These are phyloP conservation scores for Clavispora asparagi DNA, from an alignment of 805 yeast genomes.

Conservation along the genomic window DNA sequence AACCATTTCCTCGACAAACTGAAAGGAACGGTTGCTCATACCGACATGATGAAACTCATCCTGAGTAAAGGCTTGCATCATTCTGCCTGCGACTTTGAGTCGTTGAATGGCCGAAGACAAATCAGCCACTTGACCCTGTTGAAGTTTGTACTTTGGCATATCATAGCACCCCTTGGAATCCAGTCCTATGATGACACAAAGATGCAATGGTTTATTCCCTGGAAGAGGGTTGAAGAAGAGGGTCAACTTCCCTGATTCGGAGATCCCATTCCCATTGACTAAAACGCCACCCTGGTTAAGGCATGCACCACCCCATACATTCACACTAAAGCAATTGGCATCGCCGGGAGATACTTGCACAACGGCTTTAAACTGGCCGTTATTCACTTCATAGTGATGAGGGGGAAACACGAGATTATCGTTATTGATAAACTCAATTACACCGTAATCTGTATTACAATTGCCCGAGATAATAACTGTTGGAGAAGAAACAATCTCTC, in stretches of 20 bases:
- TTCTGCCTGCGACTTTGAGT: conserved; percentile 73
- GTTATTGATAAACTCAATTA: conserved; percentile 30
- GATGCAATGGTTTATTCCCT: conserved; percentile 72
- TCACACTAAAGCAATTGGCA: conserved; percentile 48
- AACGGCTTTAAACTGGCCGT: conserved; percentile 69
- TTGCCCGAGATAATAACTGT: conserved; percentile 32
- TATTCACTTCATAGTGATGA: conserved; percentile 61
- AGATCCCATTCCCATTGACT: conserved; percentile 8
- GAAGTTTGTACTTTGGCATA: conserved; percentile 48
- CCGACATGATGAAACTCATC: conserved; percentile 83
- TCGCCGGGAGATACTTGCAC: conserved; percentile 66
- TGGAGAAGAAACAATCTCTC: conserved; percentile 38
- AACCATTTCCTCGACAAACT: conserved; percentile 55
- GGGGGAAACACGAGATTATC: conserved; percentile 52
- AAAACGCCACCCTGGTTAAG: conserved; percentile 32
- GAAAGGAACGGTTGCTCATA: conserved; percentile 72
- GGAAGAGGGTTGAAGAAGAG: conserved; percentile 42
- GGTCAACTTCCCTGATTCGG: conserved; percentile 21
- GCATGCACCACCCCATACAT: conserved; percentile 29
- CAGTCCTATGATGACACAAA: conserved; percentile 68
- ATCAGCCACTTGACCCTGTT: conserved; percentile 55
- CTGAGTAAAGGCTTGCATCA: conserved; percentile 88
- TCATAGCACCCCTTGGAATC: conserved; percentile 74
- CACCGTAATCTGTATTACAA: conserved; percentile 20
- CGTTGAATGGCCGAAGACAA: conserved; percentile 68